A percentile compares a stretch with the other conserved stretches of the same genome.
Evolutionary conservation across 2,329 filamentous ascomycete genomes (phyloP).

Genomic region (Penicillium capsulatum): DNA sequence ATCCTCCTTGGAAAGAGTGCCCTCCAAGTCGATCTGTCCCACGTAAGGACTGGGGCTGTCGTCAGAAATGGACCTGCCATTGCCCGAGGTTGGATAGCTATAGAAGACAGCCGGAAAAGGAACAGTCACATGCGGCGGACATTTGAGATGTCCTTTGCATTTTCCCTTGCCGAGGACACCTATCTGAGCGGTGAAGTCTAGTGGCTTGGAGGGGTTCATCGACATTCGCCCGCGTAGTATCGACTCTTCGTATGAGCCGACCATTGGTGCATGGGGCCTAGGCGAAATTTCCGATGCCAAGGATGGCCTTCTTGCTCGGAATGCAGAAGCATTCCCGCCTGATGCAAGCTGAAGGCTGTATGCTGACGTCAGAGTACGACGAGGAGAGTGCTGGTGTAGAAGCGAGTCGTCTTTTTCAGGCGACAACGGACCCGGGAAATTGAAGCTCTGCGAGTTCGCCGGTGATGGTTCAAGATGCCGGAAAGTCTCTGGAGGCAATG

Average conservation of each 20-base stretch:
- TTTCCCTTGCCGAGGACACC: slow-evolving; percentile 86
- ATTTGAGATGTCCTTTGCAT: slow-evolving; percentile 78
- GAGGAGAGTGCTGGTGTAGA: slow-evolving; percentile 68
- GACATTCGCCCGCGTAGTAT: slow-evolving; percentile 95
- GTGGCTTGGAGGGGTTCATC: slow-evolving; percentile 83
- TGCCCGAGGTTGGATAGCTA: slow-evolving; percentile 70
- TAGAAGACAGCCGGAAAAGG: slow-evolving; percentile 96
- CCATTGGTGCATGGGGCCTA: slow-evolving; percentile 87
- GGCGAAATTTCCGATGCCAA: slow-evolving; percentile 69
- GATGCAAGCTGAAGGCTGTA: slow-evolving; percentile 47
- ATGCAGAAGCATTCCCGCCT: slow-evolving; percentile 38
- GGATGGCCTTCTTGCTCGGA: slow-evolving; percentile 60
- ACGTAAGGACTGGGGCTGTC: slow-evolving; percentile 96
- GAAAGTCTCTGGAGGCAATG: slow-evolving; percentile 61
- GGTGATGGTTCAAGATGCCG: slow-evolving; percentile 47
- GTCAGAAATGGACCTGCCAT: slow-evolving; percentile 61
- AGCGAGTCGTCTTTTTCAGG: slow-evolving; percentile 56
- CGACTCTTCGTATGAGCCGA: slow-evolving; percentile 96
- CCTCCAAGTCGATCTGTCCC: slow-evolving; percentile 85
- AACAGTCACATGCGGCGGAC: slow-evolving; percentile 83
- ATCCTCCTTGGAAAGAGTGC: slow-evolving; percentile 59
- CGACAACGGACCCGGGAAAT: slow-evolving; percentile 43
- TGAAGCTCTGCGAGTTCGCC: slow-evolving; percentile 36
- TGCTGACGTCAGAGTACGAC: slow-evolving; percentile 66
- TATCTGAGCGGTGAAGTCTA: slow-evolving; percentile 92